Evolutionary conservation across 345 rosid genomes (phyloP), one percentile per base, ranked within the genome.

Genomic region (Camelina hispida): DNA sequence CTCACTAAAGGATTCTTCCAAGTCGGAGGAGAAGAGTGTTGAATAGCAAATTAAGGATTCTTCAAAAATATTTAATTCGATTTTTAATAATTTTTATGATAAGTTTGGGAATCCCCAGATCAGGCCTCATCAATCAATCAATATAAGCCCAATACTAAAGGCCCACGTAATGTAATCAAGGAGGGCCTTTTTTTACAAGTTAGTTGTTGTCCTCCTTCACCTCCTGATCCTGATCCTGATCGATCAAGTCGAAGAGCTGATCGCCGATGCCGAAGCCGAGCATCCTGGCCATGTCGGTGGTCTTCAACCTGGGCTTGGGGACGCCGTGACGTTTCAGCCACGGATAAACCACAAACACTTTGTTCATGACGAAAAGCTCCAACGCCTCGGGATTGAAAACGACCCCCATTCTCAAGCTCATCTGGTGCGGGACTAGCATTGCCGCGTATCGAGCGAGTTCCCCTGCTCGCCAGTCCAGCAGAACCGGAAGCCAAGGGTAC

Each of bases 381-480:
- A 87, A 54, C 4, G 96, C 98, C 85, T 91, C 96, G 0, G 96
- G 98, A 58, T 94, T 91, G 66, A 89, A 91, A 51, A 91, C 96
- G 1, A 91, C 86, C 4, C 97, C 98, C 93, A 86, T 87, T 71
- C 85, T 86, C 87, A 85, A 71, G 67, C 90, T 91, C 95, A 91
- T 90, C 93, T 93, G 94, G 78, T 91, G 98, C 38, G 94, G 98
- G 59, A 94, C 95, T 25, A 94, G 70, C 82, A 79, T 79, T 25
- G 79, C 79, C 0, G 79, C 79, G 5, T 79, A 94, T 11, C 97
- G 89, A 67, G 98, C 96, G 42, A 94, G 87, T 72, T 94, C 95
- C 3, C 98, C 98, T 0, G 91, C 96, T 80, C 96, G 81, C 96
- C 95, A 91, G 73, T 91, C 96, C 48, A 91, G 69, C 66, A 94